Base-by-base conservation (phyloP, 2,329 filamentous ascomycete species). In the Sporothrix dimorphospora region DNA sequence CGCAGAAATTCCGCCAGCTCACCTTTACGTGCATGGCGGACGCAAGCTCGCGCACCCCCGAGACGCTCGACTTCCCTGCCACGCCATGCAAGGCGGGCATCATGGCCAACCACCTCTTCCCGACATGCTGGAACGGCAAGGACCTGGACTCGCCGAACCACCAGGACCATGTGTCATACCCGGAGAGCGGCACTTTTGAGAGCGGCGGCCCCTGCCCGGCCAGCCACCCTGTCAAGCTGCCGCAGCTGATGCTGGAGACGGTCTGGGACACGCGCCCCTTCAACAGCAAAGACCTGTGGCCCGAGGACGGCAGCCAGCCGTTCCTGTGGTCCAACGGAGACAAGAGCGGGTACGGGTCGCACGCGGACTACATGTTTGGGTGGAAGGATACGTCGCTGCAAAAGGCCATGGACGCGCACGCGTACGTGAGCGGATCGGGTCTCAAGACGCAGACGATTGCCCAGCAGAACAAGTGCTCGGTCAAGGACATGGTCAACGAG, bases 81-180 rank as follows among this genome's bases (percentile, higher is more conserved):
- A 76, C 78, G 71, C 79, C 79, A 1, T 84, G 83, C 74, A 76
- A 76, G 4, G 81, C 79, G 8, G 82, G 83, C 34, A 83, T 84
- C 74, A 83, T 83, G 81, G 80, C 81, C 49, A 78, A 82, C 63
- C 81, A 83, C 72, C 81, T 82, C 21, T 84, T 85, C 79, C 84
- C 83, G n/a, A 82, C 80, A 14, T 77, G 73, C 53, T 88, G 86
- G 86, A 81, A 88, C 72, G 86, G 86, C 49, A 79, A 80, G 53
- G 80, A 85, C 73, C 74, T 84, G 55, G 84, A 86, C 75, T 79
- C 81, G 8, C 69, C 79, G 0, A 81, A 86, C 76, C 84, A 86
- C 78, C 68, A 72, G 71, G 68, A 34, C 63, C 73, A 74, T 55
- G 69, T 72, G 4, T 34, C 71, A 24, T 86, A 86, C 78, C 79